Evolutionary conservation across 441 rosid genomes (phyloP).

Genomic region (Raphanus hybrid): DNA sequence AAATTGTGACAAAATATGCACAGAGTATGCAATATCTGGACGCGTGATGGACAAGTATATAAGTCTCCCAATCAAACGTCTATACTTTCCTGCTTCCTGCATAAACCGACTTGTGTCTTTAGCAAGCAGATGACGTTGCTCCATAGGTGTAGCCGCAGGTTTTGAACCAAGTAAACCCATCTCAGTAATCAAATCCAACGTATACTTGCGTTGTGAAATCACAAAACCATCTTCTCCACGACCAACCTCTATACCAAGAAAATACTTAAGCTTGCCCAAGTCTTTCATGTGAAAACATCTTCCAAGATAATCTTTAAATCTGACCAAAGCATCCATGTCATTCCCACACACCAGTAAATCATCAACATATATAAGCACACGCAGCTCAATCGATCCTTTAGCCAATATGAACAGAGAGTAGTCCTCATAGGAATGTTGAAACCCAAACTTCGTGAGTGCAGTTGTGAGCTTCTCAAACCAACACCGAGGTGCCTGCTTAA

Average conservation of each 20-base stretch:
- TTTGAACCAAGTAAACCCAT: neutral
- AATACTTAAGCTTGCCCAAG: neutral
- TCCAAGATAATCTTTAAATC: neutral
- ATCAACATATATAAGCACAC: neutral
- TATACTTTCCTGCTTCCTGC: neutral
- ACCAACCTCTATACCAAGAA: neutral
- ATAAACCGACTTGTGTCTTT: neutral
- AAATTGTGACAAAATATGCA: neutral
- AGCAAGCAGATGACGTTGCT: neutral
- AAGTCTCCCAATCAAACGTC: neutral
- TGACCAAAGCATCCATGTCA: neutral
- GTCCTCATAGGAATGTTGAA: neutral
- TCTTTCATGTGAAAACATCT: neutral
- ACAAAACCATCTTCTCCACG: neutral
- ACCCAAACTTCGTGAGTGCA: neutral
- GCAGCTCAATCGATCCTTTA: neutral
- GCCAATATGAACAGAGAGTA: neutral
- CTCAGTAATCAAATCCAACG: neutral
- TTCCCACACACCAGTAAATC: neutral
- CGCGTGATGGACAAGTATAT: neutral
- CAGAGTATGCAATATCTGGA: neutral
- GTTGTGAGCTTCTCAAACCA: neutral
- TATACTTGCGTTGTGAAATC: neutral
- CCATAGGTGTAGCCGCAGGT: neutral
- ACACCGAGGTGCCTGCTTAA: neutral